phyloP scores from a whole-genome alignment of 495 filamentous ascomycete species.

The Cudoniella acicularis region DNA sequence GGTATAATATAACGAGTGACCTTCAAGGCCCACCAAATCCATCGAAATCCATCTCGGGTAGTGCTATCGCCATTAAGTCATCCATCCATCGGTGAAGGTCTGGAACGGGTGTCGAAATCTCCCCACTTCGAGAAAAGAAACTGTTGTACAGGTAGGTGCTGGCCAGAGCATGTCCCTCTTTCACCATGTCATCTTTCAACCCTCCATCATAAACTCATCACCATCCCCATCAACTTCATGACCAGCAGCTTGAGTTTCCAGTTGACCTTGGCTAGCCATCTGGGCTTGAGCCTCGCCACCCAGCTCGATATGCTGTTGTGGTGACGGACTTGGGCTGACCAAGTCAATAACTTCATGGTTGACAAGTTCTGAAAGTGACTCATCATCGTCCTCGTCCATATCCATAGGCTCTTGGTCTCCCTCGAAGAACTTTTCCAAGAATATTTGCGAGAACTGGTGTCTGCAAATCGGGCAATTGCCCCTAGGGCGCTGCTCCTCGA shows the following conservation, averaged over 20 bases:
- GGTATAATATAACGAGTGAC: too few species aligned
- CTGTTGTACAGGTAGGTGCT: not conserved
- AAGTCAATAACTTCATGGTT: not conserved
- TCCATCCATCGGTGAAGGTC: too few species aligned
- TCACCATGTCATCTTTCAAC: not conserved
- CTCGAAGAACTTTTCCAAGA: conserved; percentile 3
- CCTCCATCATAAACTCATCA: not conserved
- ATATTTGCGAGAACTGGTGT: not conserved
- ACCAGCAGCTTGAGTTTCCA: not conserved
- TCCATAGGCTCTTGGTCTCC: not conserved
- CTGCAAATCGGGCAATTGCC: conserved; percentile 13
- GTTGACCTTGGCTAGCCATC: not conserved
- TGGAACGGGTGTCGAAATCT: not conserved
- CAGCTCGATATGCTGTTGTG: too few species aligned
- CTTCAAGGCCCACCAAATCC: too few species aligned
- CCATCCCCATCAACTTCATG: not conserved
- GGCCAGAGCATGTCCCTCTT: not conserved
- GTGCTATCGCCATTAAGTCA: too few species aligned
- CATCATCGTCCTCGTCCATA: not conserved
- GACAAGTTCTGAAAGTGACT: not conserved
- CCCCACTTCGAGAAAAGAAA: not conserved
- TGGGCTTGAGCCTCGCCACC: not conserved
- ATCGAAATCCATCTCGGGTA: too few species aligned
- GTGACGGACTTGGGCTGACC: not conserved
- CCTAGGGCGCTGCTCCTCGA: not conserved